Conservation (phyloP, 73 alveolate species). For the Uronychia setigera region DNA sequence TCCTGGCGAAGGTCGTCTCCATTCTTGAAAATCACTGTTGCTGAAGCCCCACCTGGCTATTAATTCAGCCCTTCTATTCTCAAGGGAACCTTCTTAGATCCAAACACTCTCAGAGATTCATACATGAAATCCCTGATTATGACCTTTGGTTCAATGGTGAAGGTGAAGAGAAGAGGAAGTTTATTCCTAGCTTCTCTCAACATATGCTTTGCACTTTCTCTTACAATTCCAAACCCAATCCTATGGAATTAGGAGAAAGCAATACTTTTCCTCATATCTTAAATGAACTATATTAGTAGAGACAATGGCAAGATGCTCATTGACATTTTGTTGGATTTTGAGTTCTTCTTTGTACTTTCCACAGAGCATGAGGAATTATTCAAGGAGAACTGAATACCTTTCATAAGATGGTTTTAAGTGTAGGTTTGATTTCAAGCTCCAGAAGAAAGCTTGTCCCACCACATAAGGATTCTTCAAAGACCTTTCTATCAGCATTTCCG, state of each 20-base stretch:
- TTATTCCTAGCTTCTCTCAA: conserved; percentile 41
- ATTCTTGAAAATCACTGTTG: conserved; percentile 77
- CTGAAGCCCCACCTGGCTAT: conserved; percentile 71
- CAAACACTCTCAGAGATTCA: conserved; percentile 52
- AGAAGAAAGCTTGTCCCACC: conserved; percentile 95
- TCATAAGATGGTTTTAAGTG: conserved; percentile 76
- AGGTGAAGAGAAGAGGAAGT: conserved; percentile 48
- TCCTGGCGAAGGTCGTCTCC: conserved; percentile 92
- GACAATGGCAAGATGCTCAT: conserved; percentile 48
- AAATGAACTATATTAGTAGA: background rate
- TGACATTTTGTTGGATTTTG: conserved; percentile 66
- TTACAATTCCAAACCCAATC: conserved; percentile 20
- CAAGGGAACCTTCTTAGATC: conserved; percentile 65
- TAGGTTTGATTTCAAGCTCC: conserved; percentile 78
- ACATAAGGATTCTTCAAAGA: conserved; percentile 90
- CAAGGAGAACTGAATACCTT: conserved; percentile 73
- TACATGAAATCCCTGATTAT: conserved; percentile 49
- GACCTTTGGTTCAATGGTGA: conserved; percentile 62
- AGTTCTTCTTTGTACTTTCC: conserved; percentile 81
- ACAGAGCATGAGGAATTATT: conserved; percentile 76
- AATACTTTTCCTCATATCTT: background rate
- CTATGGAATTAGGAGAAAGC: background rate
- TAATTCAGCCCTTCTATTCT: conserved; percentile 19
- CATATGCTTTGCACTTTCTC: conserved; percentile 39
- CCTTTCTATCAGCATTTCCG: conserved; percentile 93